phyloP scores from a whole-genome alignment of 1,284 basidiomycete genomes.

The Boletus mariae region DNA sequence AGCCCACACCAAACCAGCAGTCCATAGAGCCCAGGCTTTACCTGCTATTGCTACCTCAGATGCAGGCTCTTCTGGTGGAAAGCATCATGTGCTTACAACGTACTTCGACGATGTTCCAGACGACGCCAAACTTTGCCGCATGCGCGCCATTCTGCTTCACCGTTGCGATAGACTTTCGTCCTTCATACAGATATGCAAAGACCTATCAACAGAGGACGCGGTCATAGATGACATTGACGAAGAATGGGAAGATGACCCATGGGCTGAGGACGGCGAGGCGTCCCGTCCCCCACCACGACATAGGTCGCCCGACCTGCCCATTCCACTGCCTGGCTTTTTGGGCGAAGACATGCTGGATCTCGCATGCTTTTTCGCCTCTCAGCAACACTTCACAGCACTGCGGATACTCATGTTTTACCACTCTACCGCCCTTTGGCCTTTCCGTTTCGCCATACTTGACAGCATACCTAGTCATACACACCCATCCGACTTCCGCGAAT shows the following conservation, averaged over 20 bases:
- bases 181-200: slow-evolving; percentile 56
- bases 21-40: slow-evolving; percentile 45
- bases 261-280: slow-evolving; percentile 51
- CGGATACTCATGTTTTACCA: slow-evolving; percentile 59
- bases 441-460: slow-evolving; percentile 67
- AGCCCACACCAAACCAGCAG: slow-evolving; percentile 48
- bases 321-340: slow-evolving; percentile 66
- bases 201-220: slow-evolving; percentile 29
- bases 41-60: slow-evolving; percentile 15
- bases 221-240: slow-evolving; percentile 41
- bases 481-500: slow-evolving; percentile 55
- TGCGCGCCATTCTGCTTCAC: slow-evolving; percentile 59
- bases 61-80: slow-evolving; percentile 3
- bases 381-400: slow-evolving; percentile 56
- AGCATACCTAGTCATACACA: slow-evolving; percentile 70
- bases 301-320: slow-evolving; percentile 34
- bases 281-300: slow-evolving; percentile 26
- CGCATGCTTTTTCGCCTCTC: slow-evolving; percentile 65
- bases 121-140: slow-evolving; percentile 60
- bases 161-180: slow-evolving; percentile 67
- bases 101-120: slow-evolving; percentile 52
- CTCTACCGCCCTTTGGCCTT: slow-evolving; percentile 56
- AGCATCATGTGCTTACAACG: slow-evolving; percentile 35
- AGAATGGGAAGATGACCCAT: slow-evolving; percentile 82
- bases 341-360: slow-evolving; percentile 52